A percentile compares a stretch with the other conserved stretches of the same genome.
Conservation (phyloP, 495 filamentous ascomycete species). For the Viridothelium virens region DNA sequence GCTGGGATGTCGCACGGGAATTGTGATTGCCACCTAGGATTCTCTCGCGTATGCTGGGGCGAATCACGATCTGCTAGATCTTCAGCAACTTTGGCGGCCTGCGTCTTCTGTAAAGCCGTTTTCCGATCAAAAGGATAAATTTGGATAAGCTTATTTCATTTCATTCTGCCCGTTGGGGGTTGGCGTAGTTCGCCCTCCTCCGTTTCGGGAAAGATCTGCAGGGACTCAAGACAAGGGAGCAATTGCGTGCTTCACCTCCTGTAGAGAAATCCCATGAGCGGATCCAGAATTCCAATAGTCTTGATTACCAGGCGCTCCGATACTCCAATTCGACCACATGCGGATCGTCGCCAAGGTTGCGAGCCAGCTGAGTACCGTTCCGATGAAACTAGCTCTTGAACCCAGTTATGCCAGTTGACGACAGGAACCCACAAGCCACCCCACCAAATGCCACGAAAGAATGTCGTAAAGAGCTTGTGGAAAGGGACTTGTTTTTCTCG, state of each 20-base stretch:
- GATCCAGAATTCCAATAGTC: not conserved
- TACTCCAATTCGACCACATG: not conserved
- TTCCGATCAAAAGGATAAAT: not conserved
- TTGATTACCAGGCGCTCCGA: not conserved
- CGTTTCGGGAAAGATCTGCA: conserved; percentile 4
- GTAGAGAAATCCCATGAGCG: not conserved
- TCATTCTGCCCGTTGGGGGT: not conserved
- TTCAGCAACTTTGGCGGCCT: not conserved
- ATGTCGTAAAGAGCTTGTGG: too few species aligned
- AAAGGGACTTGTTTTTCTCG: too few species aligned
- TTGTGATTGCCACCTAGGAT: not conserved
- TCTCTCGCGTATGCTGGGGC: not conserved
- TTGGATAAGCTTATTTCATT: conserved; percentile 6
- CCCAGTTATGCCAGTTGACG: not conserved
- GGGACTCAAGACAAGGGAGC: not conserved
- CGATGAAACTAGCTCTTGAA: not conserved
- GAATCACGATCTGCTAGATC: conserved; percentile 3
- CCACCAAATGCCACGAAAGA: too few species aligned
- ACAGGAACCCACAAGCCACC: not conserved
- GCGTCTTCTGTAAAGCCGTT: not conserved
- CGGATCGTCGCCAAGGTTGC: not conserved
- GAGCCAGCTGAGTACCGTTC: not conserved
- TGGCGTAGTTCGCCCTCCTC: not conserved
- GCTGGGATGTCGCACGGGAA: not conserved
- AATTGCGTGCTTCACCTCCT: not conserved